Evolutionary conservation across 2,329 filamentous ascomycete species (phyloP).

Genomic region (Aspergillus pseudotamarii): DNA sequence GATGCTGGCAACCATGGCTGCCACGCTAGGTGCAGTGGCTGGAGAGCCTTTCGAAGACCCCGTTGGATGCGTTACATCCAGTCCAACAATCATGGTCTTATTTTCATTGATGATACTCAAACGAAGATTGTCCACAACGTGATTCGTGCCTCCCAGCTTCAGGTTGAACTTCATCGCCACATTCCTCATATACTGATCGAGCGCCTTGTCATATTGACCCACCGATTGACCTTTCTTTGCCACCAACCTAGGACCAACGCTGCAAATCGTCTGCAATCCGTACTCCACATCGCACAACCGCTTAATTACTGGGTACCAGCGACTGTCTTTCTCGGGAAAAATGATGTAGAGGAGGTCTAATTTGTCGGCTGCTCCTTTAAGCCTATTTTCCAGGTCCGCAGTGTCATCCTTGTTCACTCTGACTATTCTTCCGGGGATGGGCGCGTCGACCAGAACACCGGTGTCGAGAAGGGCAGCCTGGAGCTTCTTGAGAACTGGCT

Average conservation of each 20-base stretch:
- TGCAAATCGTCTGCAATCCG: background rate
- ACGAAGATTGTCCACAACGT: constrained; percentile 56
- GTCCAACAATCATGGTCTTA: constrained; percentile 80
- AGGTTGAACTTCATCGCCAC: constrained; percentile 77
- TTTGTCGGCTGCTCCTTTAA: background rate
- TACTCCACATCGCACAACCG: background rate
- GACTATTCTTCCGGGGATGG: background rate
- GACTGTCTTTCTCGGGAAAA: background rate
- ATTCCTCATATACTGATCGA: constrained; percentile 63
- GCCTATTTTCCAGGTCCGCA: background rate
- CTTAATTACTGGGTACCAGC: background rate
- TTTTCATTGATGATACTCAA: constrained; percentile 61
- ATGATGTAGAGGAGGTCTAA: background rate
- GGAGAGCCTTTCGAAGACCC: constrained; percentile 51
- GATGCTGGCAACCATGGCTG: constrained; percentile 74
- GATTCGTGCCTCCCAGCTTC: constrained; percentile 75
- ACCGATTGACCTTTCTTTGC: constrained; percentile 28
- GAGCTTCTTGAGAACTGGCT: background rate
- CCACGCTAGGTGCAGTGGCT: constrained; percentile 68
- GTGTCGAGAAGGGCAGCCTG: background rate
- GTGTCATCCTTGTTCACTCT: background rate
- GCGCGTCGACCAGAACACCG: background rate
- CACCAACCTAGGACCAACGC: background rate
- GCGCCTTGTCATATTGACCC: constrained; percentile 22
- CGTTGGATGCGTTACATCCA: constrained; percentile 87